Evolutionary conservation across 2,329 filamentous ascomycete genomes (phyloP).

Genomic region (Arthrobotrys conoides): DNA sequence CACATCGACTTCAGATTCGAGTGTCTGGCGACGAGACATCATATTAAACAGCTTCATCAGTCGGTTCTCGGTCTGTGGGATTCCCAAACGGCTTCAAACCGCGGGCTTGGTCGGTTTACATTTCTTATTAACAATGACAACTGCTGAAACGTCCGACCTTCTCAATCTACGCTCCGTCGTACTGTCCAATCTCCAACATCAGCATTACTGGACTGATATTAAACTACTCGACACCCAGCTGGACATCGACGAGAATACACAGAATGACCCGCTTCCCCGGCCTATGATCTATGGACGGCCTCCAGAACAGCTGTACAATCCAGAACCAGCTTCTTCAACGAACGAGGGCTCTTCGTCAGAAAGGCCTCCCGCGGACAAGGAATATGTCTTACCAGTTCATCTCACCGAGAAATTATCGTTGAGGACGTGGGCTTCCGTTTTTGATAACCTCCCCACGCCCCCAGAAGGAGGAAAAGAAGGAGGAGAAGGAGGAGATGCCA

Average conservation of each 20-base stretch:
- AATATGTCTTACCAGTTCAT: slow-evolving; percentile 84
- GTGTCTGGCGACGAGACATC: no score
- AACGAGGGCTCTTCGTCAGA: slow-evolving; percentile 14
- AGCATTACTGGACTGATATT: slow-evolving; percentile 80
- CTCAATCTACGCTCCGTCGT: slow-evolving; percentile 74
- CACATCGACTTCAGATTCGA: background rate
- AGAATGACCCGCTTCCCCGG: slow-evolving; percentile 69
- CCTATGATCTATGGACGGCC: slow-evolving; percentile 80
- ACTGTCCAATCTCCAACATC: slow-evolving; percentile 78
- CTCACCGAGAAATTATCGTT: slow-evolving; percentile 81
- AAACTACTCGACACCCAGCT: slow-evolving; percentile 66
- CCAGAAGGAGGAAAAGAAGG: slow-evolving; percentile 70
- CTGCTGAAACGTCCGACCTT: slow-evolving; percentile 65
- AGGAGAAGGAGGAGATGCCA: slow-evolving; percentile 71
- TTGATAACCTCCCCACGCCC: slow-evolving; percentile 75
- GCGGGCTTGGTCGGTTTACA: slow-evolving; percentile 1
- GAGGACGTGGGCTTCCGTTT: slow-evolving; percentile 76
- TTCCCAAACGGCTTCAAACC: slow-evolving; percentile 6
- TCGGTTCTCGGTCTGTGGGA: background rate
- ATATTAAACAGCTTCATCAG: background rate
- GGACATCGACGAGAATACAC: slow-evolving; percentile 62
- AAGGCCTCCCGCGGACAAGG: slow-evolving; percentile 69
- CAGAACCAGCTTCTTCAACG: slow-evolving; percentile 36
- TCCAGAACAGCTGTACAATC: slow-evolving; percentile 76
- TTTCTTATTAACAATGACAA: slow-evolving; percentile 57